Evolutionary conservation across 2,329 filamentous ascomycete genomes (phyloP).

Genomic region (Aspergillus flavus): DNA sequence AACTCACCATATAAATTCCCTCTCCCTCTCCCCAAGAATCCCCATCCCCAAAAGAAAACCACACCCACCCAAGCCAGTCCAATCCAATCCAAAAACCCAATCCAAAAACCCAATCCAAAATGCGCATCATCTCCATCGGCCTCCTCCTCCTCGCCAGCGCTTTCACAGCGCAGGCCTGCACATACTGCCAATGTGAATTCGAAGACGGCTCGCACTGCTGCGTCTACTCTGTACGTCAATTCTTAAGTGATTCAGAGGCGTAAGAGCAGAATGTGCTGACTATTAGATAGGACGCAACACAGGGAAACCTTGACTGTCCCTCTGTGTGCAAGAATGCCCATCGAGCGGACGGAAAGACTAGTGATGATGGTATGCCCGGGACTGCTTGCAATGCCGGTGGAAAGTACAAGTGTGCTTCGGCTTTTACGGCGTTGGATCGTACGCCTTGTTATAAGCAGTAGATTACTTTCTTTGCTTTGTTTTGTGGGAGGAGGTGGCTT

Average conservation of each 20-base stretch:
- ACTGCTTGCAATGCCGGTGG: conserved; percentile 12
- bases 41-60: background rate
- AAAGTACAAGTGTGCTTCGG: conserved; percentile 7
- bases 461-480: background rate
- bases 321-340: conserved; percentile 8
- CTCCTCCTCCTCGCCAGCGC: conserved; percentile 3
- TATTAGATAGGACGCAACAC: background rate
- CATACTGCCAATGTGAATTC: conserved; percentile 16
- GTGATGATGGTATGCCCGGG: conserved; percentile 3
- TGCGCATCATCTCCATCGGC: conserved; percentile 1
- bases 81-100: background rate
- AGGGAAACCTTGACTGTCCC: conserved; percentile 8
- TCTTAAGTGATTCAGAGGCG: background rate
- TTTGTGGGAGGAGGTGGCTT: no score
- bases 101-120: background rate
- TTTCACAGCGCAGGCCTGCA: conserved; percentile 8
- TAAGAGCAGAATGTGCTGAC: background rate
- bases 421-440: conserved; percentile 6
- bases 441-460: conserved; percentile 7
- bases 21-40: background rate
- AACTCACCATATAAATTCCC: background rate
- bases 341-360: conserved; percentile 8
- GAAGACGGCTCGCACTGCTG: conserved; percentile 7
- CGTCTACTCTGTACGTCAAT: conserved; percentile 8
- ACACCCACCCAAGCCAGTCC: background rate